These are phyloP conservation scores for Leccinum longicurvipes DNA, from an alignment of 768 basidiomycete genomes.

Conservation along the genomic window DNA sequence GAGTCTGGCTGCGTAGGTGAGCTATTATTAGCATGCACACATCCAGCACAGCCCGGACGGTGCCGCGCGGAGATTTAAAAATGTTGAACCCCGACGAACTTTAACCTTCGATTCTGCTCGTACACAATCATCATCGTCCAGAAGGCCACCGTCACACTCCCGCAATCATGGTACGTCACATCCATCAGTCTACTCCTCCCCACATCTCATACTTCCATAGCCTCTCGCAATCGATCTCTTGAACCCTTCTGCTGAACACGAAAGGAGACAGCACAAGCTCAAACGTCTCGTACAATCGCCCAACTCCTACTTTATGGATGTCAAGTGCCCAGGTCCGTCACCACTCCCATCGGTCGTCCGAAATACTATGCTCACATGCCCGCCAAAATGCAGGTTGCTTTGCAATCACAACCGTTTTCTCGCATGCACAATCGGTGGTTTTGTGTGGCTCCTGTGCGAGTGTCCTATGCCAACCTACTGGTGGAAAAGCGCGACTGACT, in stretches of 20 bases:
- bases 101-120: constrained; percentile 20
- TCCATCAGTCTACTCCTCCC: background rate
- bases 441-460: constrained; percentile 90
- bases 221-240: constrained; percentile 97
- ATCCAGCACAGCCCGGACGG: constrained; percentile 6
- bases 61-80: constrained; percentile 21
- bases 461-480: constrained; percentile 96
- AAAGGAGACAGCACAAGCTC: constrained; percentile 94
- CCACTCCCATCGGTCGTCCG: background rate
- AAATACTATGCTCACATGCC: background rate
- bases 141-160: constrained; percentile 3
- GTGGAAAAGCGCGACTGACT: constrained; percentile 96
- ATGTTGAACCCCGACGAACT: constrained; percentile 16
- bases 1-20: constrained; percentile 6
- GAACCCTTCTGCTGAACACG: constrained; percentile 86
- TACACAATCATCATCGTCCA: constrained; percentile 25
- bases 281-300: constrained; percentile 98
- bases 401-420: constrained; percentile 96
- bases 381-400: constrained; percentile 70
- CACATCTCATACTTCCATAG: constrained; percentile 39
- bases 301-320: constrained; percentile 99
- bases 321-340: constrained; percentile 90
- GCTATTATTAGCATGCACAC: background rate
- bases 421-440: constrained; percentile 97
- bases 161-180: constrained; percentile 21